Evolutionary conservation across 352 stramenopile species (phyloP), one percentile per base, ranked within the genome.

Genomic region (Pythium grandisporangium): DNA sequence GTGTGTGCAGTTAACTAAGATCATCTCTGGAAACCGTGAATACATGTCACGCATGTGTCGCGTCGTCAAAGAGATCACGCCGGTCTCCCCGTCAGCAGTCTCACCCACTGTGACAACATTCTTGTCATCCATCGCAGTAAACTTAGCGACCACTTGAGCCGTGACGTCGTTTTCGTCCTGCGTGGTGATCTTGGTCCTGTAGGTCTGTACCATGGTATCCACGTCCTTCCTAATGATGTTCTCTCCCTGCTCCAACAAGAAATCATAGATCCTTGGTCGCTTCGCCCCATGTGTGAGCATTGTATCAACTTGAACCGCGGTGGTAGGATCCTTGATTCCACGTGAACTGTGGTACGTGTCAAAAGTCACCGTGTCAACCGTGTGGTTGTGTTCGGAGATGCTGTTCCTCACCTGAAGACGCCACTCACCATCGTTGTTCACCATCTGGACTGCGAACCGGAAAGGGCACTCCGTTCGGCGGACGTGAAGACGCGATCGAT

Each of bases 61-160:
- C 2, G 41, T 33, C 19, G 41, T 23, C 14, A 48, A 35, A 1
- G 30, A 40, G 13, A 48, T 40, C 2, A 48, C 41, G 5, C 41
- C 41, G 2, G 41, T 48, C 21, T 48, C 20, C 2, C 30, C 14
- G 3, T 4, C 1, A n/a, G 7, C 6, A n/a, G 30, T 48, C 21
- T 38, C 21, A 17, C 33, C 29, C 29, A 37, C 25, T 8, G 7
- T 32, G 17, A 6, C 24, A 26, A 23, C 34, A 29, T 22, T 5
- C 13, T 20, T 2, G 11, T 24, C 14, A 44, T 10, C 20, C 20
- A 11, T 36, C 39, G 25, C 26, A 11, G 16, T 24, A 13, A 40
- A 40, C 12, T 23, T 25, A 6, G 5, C 23, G 37, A 21, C 17
- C 34, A 23, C 30, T 14, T 37, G 30, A 37, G 32, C 32, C 16